phyloP scores from a whole-genome alignment of 225 moss, liverwort and hornwort genomes.

The Pseudisothecium myosuroides region DNA sequence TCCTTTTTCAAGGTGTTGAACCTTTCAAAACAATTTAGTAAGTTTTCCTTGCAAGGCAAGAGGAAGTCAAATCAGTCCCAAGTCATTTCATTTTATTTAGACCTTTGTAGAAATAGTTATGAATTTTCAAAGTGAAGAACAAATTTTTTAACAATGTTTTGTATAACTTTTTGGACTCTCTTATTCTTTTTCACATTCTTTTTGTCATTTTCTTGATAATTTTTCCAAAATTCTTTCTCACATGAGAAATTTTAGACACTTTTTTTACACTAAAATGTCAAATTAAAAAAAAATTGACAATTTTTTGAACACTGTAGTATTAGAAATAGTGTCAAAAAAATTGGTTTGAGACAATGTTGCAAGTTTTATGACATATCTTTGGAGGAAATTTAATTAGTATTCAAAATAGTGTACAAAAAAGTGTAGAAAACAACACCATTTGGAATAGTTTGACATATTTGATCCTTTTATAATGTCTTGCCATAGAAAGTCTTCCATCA shows the following conservation, averaged over 20 bases:
- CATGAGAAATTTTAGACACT: accelerated
- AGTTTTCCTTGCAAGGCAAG: neutral
- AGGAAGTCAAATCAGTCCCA: neutral
- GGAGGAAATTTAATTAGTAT: accelerated
- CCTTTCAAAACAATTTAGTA: neutral
- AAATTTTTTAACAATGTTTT: neutral
- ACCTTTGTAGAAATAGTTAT: neutral
- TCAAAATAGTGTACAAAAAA: neutral
- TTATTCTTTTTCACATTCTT: no score
- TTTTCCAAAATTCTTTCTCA: neutral
- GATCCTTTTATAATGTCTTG: neutral
- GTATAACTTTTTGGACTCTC: neutral
- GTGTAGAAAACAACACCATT: neutral
- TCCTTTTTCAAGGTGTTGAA: neutral
- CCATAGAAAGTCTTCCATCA: neutral
- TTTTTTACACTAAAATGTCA: neutral
- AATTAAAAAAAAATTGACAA: accelerated
- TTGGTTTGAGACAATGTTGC: no score
- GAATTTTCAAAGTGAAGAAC: neutral
- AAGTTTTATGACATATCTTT: neutral
- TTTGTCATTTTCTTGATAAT: neutral
- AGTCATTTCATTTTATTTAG: neutral
- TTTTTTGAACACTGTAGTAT: neutral
- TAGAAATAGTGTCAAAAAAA: neutral
- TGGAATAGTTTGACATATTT: neutral